phyloP scores from a whole-genome alignment of 2,329 filamentous ascomycete species.

The Alternaria sp. region DNA sequence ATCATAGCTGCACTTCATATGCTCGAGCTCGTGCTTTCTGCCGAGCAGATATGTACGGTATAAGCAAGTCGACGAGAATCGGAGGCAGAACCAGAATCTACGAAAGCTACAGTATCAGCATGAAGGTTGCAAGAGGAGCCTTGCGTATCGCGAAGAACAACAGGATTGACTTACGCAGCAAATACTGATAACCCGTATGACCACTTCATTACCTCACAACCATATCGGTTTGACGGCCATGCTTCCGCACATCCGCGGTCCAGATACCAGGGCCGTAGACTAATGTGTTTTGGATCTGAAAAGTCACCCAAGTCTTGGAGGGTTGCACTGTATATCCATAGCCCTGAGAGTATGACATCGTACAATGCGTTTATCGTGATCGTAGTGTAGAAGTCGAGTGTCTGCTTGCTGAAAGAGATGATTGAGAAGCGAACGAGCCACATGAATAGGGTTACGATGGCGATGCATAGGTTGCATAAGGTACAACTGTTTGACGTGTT shows the following conservation, averaged over 20 bases:
- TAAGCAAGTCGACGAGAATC: conserved; percentile 24
- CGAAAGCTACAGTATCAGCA: background rate
- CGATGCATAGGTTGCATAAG: conserved; percentile 20
- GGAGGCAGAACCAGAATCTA: conserved; percentile 26
- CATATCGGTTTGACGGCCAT: conserved; percentile 2
- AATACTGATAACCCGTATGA: conserved; percentile 22
- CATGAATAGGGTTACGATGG: conserved; percentile 20
- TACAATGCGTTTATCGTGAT: conserved; percentile 27
- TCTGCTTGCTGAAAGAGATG: conserved; percentile 11
- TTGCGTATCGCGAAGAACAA: background rate
- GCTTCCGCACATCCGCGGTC: conserved; percentile 22
- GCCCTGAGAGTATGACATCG: conserved; percentile 24
- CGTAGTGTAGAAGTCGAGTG: conserved; percentile 18
- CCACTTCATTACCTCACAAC: conserved; percentile 16
- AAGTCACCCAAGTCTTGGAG: conserved; percentile 26
- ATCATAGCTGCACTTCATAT: background rate
- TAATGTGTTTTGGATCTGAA: conserved; percentile 25
- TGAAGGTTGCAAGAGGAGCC: background rate
- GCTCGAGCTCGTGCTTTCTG: conserved; percentile 14
- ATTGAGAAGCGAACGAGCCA: conserved; percentile 27
- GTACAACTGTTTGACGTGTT: conserved; percentile 15
- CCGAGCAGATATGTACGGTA: conserved; percentile 26
- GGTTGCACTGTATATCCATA: conserved; percentile 27
- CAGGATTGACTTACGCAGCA: conserved; percentile 22
- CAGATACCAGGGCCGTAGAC: conserved; percentile 32